phyloP scores from a whole-genome alignment of 202 grass and related monocot species.

The Zizania palustris region DNA sequence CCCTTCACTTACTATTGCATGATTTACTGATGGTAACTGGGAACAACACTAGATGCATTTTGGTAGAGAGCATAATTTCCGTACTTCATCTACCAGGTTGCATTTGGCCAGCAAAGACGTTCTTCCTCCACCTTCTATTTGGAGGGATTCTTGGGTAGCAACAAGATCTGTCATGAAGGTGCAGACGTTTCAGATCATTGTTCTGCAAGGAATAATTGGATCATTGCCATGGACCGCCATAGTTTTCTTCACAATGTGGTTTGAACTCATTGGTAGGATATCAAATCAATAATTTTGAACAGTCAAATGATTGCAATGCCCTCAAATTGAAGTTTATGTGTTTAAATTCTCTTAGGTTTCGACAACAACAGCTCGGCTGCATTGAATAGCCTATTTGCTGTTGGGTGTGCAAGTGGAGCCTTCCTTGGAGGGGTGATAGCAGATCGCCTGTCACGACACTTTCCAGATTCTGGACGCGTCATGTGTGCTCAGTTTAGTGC shows the following conservation, averaged over 20 bases:
- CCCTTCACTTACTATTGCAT: not conserved
- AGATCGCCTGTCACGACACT: slow-evolving; percentile 59
- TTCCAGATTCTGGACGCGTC: slow-evolving; percentile 63
- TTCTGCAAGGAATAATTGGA: slow-evolving; percentile 85
- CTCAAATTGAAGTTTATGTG: slow-evolving; percentile 1
- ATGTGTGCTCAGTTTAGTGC: slow-evolving; percentile 94
- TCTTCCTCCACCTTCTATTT: slow-evolving; percentile 63
- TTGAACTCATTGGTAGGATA: slow-evolving; percentile 80
- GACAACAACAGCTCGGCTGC: slow-evolving; percentile 80
- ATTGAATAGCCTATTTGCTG: slow-evolving; percentile 80
- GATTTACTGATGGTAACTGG: not conserved
- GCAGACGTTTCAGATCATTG: slow-evolving; percentile 91
- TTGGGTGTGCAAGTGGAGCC: slow-evolving; percentile 76
- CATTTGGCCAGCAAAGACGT: slow-evolving; percentile 58
- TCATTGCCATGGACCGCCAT: slow-evolving; percentile 93
- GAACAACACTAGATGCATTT: not conserved
- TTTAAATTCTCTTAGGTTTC: slow-evolving; percentile 63
- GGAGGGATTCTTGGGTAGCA: slow-evolving; percentile 73
- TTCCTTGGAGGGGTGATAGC: slow-evolving; percentile 80
- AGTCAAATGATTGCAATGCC: slow-evolving; percentile 19
- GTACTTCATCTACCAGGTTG: slow-evolving; percentile 47
- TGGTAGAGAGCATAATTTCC: not conserved
- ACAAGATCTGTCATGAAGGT: slow-evolving; percentile 88
- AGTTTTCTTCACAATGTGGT: slow-evolving; percentile 99
- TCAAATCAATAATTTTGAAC: not conserved